These are phyloP conservation scores for Haematococcus sp. DNA, from an alignment of 139 green algal species.

Conservation along the genomic window DNA sequence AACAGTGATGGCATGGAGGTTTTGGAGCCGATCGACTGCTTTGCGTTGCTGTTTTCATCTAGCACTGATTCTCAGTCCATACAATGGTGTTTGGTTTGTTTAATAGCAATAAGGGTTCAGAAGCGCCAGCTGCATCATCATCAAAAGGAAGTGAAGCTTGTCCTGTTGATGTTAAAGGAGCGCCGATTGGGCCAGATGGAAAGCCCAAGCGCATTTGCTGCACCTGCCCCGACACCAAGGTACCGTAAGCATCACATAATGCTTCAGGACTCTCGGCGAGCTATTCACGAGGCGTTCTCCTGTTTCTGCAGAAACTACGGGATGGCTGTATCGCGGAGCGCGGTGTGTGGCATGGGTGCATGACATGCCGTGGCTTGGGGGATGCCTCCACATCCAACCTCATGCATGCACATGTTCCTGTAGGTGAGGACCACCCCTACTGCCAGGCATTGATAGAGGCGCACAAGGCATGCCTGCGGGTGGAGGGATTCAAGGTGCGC, in stretches of 20 bases:
- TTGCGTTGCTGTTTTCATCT: too few species aligned
- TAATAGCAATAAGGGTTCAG: neutral
- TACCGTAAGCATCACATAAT: conserved; percentile 3
- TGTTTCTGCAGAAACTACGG: conserved; percentile 7
- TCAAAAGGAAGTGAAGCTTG: too few species aligned
- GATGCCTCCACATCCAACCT: neutral
- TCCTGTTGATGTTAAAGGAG: conserved; percentile 6
- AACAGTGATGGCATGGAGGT: too few species aligned
- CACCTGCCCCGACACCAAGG: conserved; percentile 91
- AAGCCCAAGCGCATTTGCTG: conserved; percentile 91
- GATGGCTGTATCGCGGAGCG: conserved; percentile 35
- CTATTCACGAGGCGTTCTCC: neutral
- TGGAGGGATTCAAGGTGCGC: conserved; percentile 88
- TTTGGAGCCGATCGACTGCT: neutral
- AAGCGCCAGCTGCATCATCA: neutral
- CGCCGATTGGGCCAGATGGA: conserved; percentile 29
- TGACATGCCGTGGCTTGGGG: neutral
- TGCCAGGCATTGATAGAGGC: conserved; percentile 85
- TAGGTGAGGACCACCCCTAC: conserved; percentile 66
- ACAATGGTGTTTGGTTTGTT: neutral
- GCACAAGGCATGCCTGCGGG: conserved; percentile 85
- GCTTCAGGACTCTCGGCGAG: neutral
- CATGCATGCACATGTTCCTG: neutral
- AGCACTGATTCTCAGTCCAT: too few species aligned
- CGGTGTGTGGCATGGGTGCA: conserved; percentile 13